Base-by-base conservation (phyloP, 768 basidiomycete genomes). In the Tephrocybe sp. region DNA sequence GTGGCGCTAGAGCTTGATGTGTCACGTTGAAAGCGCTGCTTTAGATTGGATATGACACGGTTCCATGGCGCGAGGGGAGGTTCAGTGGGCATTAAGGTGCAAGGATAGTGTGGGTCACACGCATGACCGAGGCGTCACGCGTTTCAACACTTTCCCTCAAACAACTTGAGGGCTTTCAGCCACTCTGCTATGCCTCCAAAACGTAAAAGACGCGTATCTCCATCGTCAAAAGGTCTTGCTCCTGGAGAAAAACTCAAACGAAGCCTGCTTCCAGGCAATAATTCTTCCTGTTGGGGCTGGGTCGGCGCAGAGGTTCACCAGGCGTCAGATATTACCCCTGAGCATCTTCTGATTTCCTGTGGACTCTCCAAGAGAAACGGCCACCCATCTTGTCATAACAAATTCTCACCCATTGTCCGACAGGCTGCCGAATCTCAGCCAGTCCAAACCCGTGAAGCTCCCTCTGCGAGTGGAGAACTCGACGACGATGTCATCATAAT, bases 211-310 rank as follows among this genome's bases (percentile, higher is more conserved):
- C 82, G 74, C 64, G 60, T 66, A 48, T 76, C 76, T 15, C 66
- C 76, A 4, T 36, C 67, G 21, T 55, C 67, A 12, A 77, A 77
- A 57, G 87, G 84, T 19, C 74, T 86, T 30, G 67, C 71, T 39
- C 72, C 84, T 24, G 86, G 84, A 18, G 80, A 87, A 69, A 72
- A 73, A 19, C 75, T 88, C 57, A 84, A 83, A 57, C 79, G 83
- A 43, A 69, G 73, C 49, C 75, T 75, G 46, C 72, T 82, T 13
- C 66, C 76, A n/a, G 69, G 70, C 22, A 68, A 68, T 34, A 67
- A 67, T 34, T 64, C 72, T 47, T 73, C 78, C 26, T 68, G 78
- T n/a, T 93, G 92, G 92, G 77, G 77, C 42, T 95, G 92, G 92
- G 86, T 91, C 43, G 83, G 79, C 42, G 77, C 83, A 36, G 83